Evolutionary conservation across 2,329 filamentous ascomycete species (phyloP).

Genomic region (Penicillium sp.): DNA sequence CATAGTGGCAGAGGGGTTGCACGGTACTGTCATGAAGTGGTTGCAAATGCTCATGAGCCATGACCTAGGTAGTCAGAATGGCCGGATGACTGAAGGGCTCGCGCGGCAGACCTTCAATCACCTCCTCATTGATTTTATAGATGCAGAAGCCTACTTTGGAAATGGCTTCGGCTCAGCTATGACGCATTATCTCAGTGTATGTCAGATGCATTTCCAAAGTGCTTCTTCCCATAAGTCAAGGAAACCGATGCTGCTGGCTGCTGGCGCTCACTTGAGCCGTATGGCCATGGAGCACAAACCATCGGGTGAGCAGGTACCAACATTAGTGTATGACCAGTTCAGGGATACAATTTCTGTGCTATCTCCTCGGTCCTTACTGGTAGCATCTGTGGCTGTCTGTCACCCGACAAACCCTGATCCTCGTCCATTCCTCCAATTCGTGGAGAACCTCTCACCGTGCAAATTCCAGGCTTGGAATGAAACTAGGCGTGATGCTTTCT

Average conservation of each 20-base stretch:
- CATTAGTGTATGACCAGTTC: conserved; percentile 35
- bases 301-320: conserved; percentile 25
- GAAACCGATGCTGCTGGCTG: conserved; percentile 24
- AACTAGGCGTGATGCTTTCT: conserved; percentile 27
- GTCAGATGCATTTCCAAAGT: conserved; percentile 18
- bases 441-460: conserved; percentile 21
- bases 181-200: conserved; percentile 29
- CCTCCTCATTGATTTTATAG: conserved; percentile 32
- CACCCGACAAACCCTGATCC: conserved; percentile 39
- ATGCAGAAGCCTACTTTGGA: conserved; percentile 36
- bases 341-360: conserved; percentile 23
- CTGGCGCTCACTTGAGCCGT: conserved; percentile 26
- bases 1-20: conserved; percentile 39
- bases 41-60: conserved; percentile 29
- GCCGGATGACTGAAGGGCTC: conserved; percentile 21
- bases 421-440: conserved; percentile 29
- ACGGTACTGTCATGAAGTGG: conserved; percentile 36
- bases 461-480: conserved; percentile 20
- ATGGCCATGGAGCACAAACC: conserved; percentile 24
- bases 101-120: conserved; percentile 23
- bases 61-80: conserved; percentile 27
- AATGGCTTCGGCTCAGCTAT: conserved; percentile 33
- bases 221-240: conserved; percentile 8
- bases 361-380: conserved; percentile 24
- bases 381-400: conserved; percentile 33